A percentile compares a stretch with the other conserved stretches of the same genome.
Conservation (phyloP, 495 filamentous ascomycete genomes). For the Annulohypoxylon nitens region DNA sequence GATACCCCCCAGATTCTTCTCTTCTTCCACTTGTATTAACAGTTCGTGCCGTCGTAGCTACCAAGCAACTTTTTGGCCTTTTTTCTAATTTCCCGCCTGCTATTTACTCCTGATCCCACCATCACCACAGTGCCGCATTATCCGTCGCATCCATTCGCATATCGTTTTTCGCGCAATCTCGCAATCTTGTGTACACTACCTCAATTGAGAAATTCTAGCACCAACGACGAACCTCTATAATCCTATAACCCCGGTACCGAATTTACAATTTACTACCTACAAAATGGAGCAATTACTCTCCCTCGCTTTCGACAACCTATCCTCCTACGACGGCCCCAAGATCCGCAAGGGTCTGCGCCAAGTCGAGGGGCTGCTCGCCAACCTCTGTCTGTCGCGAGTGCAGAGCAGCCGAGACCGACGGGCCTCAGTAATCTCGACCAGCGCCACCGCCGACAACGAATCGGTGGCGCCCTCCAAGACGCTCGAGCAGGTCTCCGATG, state of each 20-base stretch:
- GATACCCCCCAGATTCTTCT: conserved; percentile 44
- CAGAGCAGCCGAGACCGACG: conserved; percentile 79
- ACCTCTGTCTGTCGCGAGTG: conserved; percentile 85
- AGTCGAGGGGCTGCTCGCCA: conserved; percentile 94
- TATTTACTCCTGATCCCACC: conserved; percentile 6
- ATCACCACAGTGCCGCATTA: not conserved
- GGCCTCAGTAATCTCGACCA: conserved; percentile 82
- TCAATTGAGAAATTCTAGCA: not conserved
- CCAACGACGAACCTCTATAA: not conserved
- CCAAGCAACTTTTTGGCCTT: conserved; percentile 26
- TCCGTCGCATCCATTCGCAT: conserved; percentile 24
- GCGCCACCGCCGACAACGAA: conserved; percentile 71
- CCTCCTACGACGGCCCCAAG: conserved; percentile 88
- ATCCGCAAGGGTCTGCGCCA: conserved; percentile 94
- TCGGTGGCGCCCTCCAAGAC: conserved; percentile 64
- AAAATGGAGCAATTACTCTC: conserved; percentile 92
- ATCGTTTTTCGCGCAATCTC: not conserved
- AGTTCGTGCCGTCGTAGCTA: conserved; percentile 35
- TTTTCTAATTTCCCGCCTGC: conserved; percentile 35
- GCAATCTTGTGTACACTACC: conserved; percentile 10
- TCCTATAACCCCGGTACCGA: not conserved
- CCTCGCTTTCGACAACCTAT: conserved; percentile 95
- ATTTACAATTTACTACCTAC: not conserved
- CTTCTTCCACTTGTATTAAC: conserved; percentile 55
- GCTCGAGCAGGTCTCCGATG: conserved; percentile 76